Evolutionary conservation across 352 stramenopile species (phyloP).

Genomic region (Globisporangium okanoganense): DNA sequence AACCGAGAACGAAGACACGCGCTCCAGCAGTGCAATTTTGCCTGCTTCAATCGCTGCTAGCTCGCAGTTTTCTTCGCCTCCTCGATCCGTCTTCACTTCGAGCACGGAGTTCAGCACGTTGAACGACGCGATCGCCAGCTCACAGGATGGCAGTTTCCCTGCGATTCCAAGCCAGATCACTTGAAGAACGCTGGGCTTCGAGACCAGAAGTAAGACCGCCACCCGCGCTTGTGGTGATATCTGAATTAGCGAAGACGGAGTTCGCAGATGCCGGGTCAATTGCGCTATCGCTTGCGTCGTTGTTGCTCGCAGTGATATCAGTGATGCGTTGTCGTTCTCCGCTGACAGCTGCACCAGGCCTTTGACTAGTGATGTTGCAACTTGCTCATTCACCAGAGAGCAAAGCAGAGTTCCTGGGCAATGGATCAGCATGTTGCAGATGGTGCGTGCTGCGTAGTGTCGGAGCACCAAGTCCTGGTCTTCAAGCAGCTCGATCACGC

Average conservation of each 20-base stretch:
- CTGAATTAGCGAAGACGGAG: conserved; percentile 17
- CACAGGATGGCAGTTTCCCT: conserved; percentile 7
- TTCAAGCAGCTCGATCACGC: conserved; percentile 36
- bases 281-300: conserved; percentile 50
- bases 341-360: conserved; percentile 21
- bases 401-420: conserved; percentile 25
- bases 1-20: conserved; percentile 24
- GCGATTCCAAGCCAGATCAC: conserved; percentile 37
- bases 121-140: conserved; percentile 46
- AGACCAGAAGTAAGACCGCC: conserved; percentile 32
- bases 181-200: conserved; percentile 32
- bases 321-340: not conserved
- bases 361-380: conserved; percentile 28
- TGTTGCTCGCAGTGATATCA: conserved; percentile 29
- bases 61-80: conserved; percentile 17
- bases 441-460: conserved; percentile 53
- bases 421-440: conserved; percentile 68
- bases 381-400: conserved; percentile 39
- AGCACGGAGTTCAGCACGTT: conserved; percentile 68
- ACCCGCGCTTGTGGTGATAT: conserved; percentile 26
- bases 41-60: conserved; percentile 27
- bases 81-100: conserved; percentile 34
- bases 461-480: conserved; percentile 33
- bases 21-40: conserved; percentile 33
- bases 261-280: conserved; percentile 44